phyloP scores from a whole-genome alignment of 495 filamentous ascomycete genomes.

The Penicillium waksmanii region DNA sequence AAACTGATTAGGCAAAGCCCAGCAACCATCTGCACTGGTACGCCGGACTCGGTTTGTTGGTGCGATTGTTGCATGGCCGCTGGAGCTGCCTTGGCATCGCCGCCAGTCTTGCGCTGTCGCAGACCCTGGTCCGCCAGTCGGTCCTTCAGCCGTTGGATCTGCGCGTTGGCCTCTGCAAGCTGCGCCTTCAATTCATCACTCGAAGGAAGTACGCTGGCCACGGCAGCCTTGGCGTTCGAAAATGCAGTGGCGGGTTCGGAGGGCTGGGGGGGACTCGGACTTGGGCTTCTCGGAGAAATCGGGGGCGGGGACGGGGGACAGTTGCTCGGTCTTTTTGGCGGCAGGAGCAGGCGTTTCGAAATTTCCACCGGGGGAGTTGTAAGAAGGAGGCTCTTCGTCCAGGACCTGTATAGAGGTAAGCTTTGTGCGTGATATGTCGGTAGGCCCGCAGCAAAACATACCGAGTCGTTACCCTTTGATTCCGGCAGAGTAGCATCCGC shows the following conservation, averaged over 20 bases:
- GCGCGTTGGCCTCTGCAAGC: conserved; percentile 74
- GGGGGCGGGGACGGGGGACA: conserved; percentile 43
- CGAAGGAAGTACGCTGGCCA: conserved; percentile 49
- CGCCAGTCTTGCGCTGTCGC: conserved; percentile 64
- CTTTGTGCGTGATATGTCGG: neutral
- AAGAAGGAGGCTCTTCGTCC: conserved; percentile 58
- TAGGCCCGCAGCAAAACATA: conserved; percentile 26
- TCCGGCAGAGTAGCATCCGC: conserved; percentile 53
- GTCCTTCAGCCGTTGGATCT: conserved; percentile 70
- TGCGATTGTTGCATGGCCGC: conserved; percentile 55
- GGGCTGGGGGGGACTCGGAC: conserved; percentile 41
- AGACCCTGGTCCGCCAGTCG: conserved; percentile 71
- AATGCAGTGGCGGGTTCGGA: conserved; percentile 16
- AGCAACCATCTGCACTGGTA: conserved; percentile 85
- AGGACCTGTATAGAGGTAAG: conserved; percentile 14
- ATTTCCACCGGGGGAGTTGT: conserved; percentile 57
- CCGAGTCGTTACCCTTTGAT: conserved; percentile 50
- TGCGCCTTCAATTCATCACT: conserved; percentile 70
- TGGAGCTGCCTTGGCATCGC: conserved; percentile 45
- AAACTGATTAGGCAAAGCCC: conserved; percentile 86
- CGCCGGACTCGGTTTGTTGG: conserved; percentile 61
- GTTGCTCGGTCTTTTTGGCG: conserved; percentile 39
- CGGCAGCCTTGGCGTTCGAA: conserved; percentile 43
- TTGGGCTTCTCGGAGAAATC: conserved; percentile 50
- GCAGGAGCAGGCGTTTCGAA: conserved; percentile 54